A percentile compares a stretch with the other conserved stretches of the same genome.
These are phyloP conservation scores for Apostasia shenzhenica DNA, from an alignment of 106 monocot genomes.

Conservation along the genomic window DNA sequence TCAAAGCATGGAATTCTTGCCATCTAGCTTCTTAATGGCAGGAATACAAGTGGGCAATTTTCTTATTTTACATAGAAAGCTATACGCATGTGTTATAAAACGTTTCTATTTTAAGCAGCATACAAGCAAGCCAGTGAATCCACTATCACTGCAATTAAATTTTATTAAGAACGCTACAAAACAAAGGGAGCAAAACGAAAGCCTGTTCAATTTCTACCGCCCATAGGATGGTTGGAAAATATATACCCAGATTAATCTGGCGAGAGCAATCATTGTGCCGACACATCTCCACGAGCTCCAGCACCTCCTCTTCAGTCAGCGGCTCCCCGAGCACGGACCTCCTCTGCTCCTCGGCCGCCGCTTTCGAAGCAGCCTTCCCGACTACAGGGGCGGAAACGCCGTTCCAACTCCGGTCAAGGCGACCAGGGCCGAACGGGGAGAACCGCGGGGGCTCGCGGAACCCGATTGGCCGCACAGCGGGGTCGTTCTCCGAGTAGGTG, in stretches of 20 bases:
- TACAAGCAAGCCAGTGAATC: too few relatives aligned
- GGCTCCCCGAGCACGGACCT: slow-evolving; percentile 51
- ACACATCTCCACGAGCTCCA: slow-evolving; percentile 68
- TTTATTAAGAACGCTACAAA: too few relatives aligned
- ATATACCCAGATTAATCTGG: slow-evolving; percentile 80
- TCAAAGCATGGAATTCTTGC: too few relatives aligned
- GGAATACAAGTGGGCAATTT: too few relatives aligned
- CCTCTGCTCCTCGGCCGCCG: slow-evolving; percentile 14
- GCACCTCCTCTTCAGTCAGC: slow-evolving; percentile 57
- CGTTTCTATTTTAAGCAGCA: too few relatives aligned
- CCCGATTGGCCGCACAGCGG: slow-evolving; percentile 48
- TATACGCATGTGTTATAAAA: too few relatives aligned
- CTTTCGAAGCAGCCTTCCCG: neutral
- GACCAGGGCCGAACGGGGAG: slow-evolving; percentile 90
- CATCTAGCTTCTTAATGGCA: too few relatives aligned
- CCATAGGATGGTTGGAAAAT: neutral
- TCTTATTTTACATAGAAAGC: too few relatives aligned
- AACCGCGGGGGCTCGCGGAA: slow-evolving; percentile 80
- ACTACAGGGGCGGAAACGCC: slow-evolving; percentile 46
- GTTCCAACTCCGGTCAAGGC: slow-evolving; percentile 72
- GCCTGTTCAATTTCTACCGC: neutral
- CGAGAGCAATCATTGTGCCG: slow-evolving; percentile 66
- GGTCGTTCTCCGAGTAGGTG: slow-evolving; percentile 82
- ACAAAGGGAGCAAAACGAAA: neutral
- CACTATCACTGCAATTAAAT: too few relatives aligned